Conservation (phyloP, 176 grass and related monocot genomes). For the Triticum monococcum region DNA sequence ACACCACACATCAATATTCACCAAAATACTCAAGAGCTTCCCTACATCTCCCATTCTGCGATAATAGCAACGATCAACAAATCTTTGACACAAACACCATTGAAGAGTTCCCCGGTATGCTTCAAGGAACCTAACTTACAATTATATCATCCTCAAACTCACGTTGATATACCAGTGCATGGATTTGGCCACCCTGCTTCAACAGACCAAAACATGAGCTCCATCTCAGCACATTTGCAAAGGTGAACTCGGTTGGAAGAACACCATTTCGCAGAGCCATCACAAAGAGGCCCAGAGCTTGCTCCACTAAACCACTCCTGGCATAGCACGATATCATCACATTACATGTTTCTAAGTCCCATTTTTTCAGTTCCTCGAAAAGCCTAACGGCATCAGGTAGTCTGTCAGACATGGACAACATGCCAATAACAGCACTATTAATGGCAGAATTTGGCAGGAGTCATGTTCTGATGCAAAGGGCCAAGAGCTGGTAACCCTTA, state of each 20-base stretch:
- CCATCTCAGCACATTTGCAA: slow-evolving; percentile 68
- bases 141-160: slow-evolving; percentile 64
- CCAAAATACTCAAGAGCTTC: slow-evolving; percentile 67
- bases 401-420: slow-evolving; percentile 63
- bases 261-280: slow-evolving; percentile 52
- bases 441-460: slow-evolving; percentile 65
- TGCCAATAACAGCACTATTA: slow-evolving; percentile 60
- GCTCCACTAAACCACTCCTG: slow-evolving; percentile 50
- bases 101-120: slow-evolving; percentile 49
- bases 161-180: slow-evolving; percentile 62
- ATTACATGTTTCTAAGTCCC: slow-evolving; percentile 62
- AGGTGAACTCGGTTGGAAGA: slow-evolving; percentile 64
- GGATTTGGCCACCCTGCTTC: slow-evolving; percentile 68
- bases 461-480: slow-evolving; percentile 56
- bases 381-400: slow-evolving; percentile 49
- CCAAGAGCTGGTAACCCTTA: slow-evolving; percentile 71
- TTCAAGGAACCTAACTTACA: slow-evolving; percentile 66
- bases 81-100: slow-evolving; percentile 41
- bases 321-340: slow-evolving; percentile 62
- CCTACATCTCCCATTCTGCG: slow-evolving; percentile 64
- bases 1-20: slow-evolving; percentile 48
- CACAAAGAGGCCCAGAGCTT: slow-evolving; percentile 54
- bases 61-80: slow-evolving; percentile 73
- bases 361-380: slow-evolving; percentile 45
- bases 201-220: slow-evolving; percentile 65